Evolutionary conservation across 805 yeast species (phyloP), one percentile per base, ranked within the genome.

Genomic region (Ogataea minuta): DNA sequence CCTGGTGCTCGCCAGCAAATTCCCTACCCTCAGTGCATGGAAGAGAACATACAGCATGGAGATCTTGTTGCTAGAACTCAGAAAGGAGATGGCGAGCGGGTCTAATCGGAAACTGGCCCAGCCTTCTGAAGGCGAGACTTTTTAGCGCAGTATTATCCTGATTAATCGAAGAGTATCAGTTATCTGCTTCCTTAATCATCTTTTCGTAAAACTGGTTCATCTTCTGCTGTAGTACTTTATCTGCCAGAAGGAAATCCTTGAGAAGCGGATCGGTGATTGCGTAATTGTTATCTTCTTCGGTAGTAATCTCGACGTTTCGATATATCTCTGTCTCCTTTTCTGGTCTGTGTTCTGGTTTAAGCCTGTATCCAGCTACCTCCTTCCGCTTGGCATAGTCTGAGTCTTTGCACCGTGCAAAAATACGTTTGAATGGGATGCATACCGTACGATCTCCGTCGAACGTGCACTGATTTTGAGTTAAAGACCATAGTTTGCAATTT

Each of bases 41-140:
- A 88, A 84, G 61, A 74, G 95, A 57, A 71, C 79, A n/a, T 86
- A 83, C 60, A 86, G 90, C 31, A 87, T 93, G 89, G 99, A 93
- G 64, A 84, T 89, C n/a, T 72, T 93, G 6, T 71, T 93, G 48
- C 73, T 90, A 48, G 98, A 90, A 55, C 66, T 93, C 54, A 77
- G 99, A 68, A 84, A 84, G 52, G 86, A 81, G 50, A 91, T 93
- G 98, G 95, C 95, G 1, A 63, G 76, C 14, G 76, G 91, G 4
- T 63, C 79, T 9, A 89, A 93, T 63, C 81, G 89, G 68, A 88
- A 86, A 67, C 69, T 91, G 48, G 70, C 81, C 8, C 99, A 93
- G 68, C 99, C 99, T 10, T 68, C 83, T 9, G 99, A 93, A 68
- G 97, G 97, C 8, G 65, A 83, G 25, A 77, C 81, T 15, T 60